Evolutionary conservation across 805 yeast species (phyloP).

Genomic region (Kuraishia capsulata): DNA sequence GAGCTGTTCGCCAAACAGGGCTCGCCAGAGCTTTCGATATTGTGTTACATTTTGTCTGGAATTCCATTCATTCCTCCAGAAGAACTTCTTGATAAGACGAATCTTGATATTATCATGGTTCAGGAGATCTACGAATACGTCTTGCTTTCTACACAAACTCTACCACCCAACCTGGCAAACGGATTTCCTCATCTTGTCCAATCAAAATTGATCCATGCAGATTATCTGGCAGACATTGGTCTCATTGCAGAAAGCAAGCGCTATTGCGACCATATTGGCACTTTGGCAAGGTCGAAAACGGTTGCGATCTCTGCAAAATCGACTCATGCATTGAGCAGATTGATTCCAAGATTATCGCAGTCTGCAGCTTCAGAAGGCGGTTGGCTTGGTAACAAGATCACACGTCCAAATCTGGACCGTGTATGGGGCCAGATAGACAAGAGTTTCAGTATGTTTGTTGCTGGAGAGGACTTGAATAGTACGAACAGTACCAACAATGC

Average conservation of each 20-base stretch:
- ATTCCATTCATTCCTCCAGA: constrained; percentile 13
- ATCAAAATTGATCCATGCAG: constrained; percentile 60
- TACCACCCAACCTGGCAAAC: constrained; percentile 22
- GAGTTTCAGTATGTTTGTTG: constrained; percentile 66
- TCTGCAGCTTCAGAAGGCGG: constrained; percentile 14
- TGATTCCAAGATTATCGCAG: constrained; percentile 39
- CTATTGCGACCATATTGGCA: constrained; percentile 45
- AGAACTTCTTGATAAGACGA: constrained; percentile 9
- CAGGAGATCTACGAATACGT: constrained; percentile 66
- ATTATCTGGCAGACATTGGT: constrained; percentile 61
- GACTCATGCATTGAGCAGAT: constrained; percentile 22
- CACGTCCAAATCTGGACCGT: constrained; percentile 56
- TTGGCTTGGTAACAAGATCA: constrained; percentile 61
- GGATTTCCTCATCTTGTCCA: constrained; percentile 44
- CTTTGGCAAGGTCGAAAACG: constrained; percentile 25
- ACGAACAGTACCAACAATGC: constrained; percentile 20
- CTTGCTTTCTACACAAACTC: constrained; percentile 19
- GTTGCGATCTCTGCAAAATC: constrained; percentile 23
- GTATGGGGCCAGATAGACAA: constrained; percentile 88
- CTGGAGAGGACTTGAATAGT: constrained; percentile 65
- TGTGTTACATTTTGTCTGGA: constrained; percentile 24
- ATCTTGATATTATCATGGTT: constrained; percentile 39
- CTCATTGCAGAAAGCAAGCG: constrained; percentile 46
- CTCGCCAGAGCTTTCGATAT: constrained; percentile 27
- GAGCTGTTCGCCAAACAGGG: constrained; percentile 25